Conservation (phyloP, 2,329 filamentous ascomycete species). For the Tympanopsis confertula region DNA sequence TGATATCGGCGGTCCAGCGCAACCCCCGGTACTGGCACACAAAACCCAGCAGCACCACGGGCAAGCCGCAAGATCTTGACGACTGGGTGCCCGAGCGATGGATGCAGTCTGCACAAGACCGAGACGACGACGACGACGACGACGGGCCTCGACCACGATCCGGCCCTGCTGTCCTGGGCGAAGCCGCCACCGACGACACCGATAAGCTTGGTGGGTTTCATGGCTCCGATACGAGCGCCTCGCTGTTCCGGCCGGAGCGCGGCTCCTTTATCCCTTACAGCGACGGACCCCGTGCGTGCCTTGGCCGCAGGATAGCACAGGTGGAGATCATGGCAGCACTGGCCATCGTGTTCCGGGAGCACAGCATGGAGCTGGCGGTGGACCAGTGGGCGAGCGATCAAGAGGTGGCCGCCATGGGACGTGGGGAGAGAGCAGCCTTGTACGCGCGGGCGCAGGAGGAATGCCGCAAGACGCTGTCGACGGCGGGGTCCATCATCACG, state of each 20-base stretch:
- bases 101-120: constrained; percentile 35
- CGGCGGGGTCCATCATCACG: constrained; percentile 55
- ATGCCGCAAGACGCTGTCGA: constrained; percentile 36
- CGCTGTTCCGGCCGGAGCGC: constrained; percentile 46
- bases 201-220: constrained; percentile 47
- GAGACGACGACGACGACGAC: constrained; percentile 10
- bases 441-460: constrained; percentile 50
- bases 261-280: constrained; percentile 48
- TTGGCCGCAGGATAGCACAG: constrained; percentile 46
- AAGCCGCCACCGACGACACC: constrained; percentile 25
- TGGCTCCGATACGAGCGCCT: constrained; percentile 47
- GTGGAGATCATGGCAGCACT: constrained; percentile 44
- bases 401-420: constrained; percentile 38
- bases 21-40: constrained; percentile 64
- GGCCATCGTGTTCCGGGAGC: constrained; percentile 41
- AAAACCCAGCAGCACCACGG: constrained; percentile 28
- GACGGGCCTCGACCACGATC: constrained; percentile 6
- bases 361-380: constrained; percentile 62
- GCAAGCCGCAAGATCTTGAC: constrained; percentile 41
- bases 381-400: constrained; percentile 42
- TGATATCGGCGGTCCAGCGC: constrained; percentile 43
- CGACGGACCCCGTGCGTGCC: constrained; percentile 42
- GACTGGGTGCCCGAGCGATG: constrained; percentile 65
- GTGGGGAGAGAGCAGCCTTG: constrained; percentile 30
- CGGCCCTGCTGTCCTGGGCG: constrained; percentile 9